A percentile compares a stretch with the other conserved stretches of the same genome.
Conservation (phyloP, 139 green algal species). For the Chlorokybus atmophyticus region DNA sequence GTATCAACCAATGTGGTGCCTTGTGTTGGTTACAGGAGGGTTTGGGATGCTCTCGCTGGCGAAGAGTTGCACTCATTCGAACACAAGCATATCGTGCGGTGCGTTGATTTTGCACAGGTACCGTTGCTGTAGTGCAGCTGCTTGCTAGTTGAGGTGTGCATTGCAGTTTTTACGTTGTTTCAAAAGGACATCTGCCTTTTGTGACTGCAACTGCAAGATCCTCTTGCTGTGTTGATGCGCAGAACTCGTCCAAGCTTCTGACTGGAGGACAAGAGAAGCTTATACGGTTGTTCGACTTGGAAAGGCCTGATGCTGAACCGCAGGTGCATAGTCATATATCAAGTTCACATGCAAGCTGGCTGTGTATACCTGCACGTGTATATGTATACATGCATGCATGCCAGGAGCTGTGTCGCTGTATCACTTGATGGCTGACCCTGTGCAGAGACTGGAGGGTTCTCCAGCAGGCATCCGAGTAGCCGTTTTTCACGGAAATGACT, state of each 20-base stretch:
- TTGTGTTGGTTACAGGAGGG: slow-evolving; percentile 18
- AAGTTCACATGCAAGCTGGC: no score
- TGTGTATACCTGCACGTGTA: no score
- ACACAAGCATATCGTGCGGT: slow-evolving; percentile 91
- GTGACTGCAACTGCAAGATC: no score
- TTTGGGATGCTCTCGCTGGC: slow-evolving; percentile 88
- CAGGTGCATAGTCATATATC: no score
- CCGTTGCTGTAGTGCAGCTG: no score
- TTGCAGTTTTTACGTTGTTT: no score
- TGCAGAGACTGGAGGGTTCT: slow-evolving; percentile 23
- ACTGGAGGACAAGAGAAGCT: slow-evolving; percentile 68
- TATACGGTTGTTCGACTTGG: slow-evolving; percentile 81
- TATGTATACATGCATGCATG: no score
- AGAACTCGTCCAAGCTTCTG: slow-evolving; percentile 28
- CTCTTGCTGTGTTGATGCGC: neutral
- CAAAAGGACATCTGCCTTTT: no score
- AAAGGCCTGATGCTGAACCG: slow-evolving; percentile 49
- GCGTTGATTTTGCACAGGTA: slow-evolving; percentile 43
- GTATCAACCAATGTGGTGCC: neutral
- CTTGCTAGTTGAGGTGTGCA: no score
- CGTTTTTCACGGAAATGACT: slow-evolving; percentile 57
- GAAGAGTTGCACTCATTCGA: slow-evolving; percentile 69
- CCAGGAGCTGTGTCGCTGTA: no score
- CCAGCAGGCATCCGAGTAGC: slow-evolving; percentile 42
- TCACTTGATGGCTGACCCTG: no score